Conservation (phyloP, 192 early-diverging fungal species). For the Spinellus fusiger region DNA sequence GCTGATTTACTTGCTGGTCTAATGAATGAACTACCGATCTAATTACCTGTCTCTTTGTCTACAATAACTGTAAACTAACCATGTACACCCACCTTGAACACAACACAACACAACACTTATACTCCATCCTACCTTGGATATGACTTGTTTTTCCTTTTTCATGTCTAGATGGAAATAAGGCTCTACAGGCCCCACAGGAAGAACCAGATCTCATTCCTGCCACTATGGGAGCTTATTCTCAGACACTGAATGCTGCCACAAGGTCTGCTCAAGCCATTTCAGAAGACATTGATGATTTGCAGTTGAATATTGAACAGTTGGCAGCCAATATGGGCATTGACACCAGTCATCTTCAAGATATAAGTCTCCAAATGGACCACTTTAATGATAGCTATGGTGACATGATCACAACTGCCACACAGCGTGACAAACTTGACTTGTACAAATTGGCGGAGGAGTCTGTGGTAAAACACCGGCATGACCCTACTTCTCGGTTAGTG, state of each 20-base stretch:
- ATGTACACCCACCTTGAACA: neutral
- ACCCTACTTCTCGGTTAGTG: neutral
- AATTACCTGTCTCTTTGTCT: too few species aligned
- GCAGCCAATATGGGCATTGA: conserved; percentile 20
- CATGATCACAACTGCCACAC: conserved; percentile 1
- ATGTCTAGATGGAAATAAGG: too few species aligned
- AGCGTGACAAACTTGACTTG: neutral
- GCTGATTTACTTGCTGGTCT: too few species aligned
- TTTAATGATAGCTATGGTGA: conserved; percentile 9
- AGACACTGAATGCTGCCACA: conserved; percentile 13
- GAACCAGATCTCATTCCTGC: neutral
- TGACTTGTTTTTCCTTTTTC: too few species aligned
- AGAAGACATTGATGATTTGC: conserved; percentile 18
- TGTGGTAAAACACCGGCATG: neutral
- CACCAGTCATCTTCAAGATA: conserved; percentile 2
- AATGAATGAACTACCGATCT: too few species aligned
- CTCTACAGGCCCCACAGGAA: neutral
- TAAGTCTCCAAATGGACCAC: neutral
- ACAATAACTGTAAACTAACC: too few species aligned
- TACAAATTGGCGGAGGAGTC: neutral
- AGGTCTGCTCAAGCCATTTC: conserved; percentile 21
- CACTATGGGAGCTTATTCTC: conserved; percentile 2
- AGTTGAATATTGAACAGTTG: conserved; percentile 16
- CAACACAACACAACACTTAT: neutral
- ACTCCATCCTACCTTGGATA: too few species aligned